Base-by-base conservation (phyloP, 2,329 filamentous ascomycete genomes). In the Colletotrichum noveboracense region DNA sequence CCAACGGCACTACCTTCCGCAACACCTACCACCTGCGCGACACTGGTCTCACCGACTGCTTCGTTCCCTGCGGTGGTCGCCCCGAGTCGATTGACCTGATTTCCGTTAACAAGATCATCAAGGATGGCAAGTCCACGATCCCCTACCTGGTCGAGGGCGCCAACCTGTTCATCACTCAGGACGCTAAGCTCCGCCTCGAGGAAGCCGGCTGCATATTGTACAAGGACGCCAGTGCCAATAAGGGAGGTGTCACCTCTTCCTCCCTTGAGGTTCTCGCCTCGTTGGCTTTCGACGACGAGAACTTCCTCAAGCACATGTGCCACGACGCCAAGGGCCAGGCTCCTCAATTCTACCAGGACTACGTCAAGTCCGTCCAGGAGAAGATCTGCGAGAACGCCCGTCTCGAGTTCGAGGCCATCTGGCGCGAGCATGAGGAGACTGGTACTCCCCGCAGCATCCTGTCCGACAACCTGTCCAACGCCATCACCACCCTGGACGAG, bases 211-310 rank as follows among this genome's bases (percentile, higher is more conserved):
- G 95, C 82, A 92, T 98, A 80, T 87, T 99, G 55, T 98, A 96
- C 93, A 99, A 99, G 88, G 97, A 99, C 85, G 97, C 97, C 7
- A 98, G 95, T 48, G 96, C 96, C 72, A 99, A 99, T 91, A 99
- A 99, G 90, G 97, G 97, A 78, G 97, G 97, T 84, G 97, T 99
- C 61, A 99, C 97, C 1, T 98, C 96, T 1, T 98, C 97, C 0
- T 98, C 97, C 1, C 93, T 98, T 36, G 97, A 99, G 82, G 97
- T 99, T 7, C 91, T 99, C 28, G 97, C 97, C 9, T 97, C 96
- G 16, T 90, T 99, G 73, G 97, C 96, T 55, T 98, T 99, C 82
- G 95, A 99, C 81, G 97, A 99, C 79, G 88, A 92, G 73, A 92
- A 93, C 78, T 99, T 99, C 87, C 91, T 94, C 68, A 89, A 96